Percentiles rank a stretch among this genome's conserved stretches.
Conservation (phyloP, 2,329 filamentous ascomycete species). For the Ophiostoma sp. region DNA sequence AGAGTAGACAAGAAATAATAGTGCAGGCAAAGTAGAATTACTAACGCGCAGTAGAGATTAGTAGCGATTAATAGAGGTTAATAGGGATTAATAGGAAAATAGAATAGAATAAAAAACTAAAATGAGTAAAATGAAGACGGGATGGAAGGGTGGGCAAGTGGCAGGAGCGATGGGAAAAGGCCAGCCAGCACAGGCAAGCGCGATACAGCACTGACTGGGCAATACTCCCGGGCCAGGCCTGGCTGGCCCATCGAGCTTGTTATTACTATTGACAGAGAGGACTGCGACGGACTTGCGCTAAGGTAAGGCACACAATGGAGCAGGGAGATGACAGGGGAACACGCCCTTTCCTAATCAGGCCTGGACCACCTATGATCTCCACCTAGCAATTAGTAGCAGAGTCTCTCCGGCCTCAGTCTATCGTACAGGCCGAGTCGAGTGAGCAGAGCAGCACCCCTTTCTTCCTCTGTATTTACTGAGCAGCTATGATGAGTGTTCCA, state of each 20-base stretch:
- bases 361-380: not conserved
- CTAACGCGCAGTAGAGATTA: not conserved
- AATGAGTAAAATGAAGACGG: not conserved
- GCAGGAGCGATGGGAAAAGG: not conserved
- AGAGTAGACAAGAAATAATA: not conserved
- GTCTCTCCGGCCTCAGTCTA: not conserved
- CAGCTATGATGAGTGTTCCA: not conserved
- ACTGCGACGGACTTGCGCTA: not conserved
- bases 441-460: not conserved
- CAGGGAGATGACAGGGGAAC: not conserved
- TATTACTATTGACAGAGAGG: not conserved
- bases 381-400: too few species aligned
- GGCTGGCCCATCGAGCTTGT: not conserved
- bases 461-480: not conserved
- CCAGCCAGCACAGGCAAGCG: not conserved
- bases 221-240: not conserved
- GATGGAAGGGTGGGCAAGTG: not conserved
- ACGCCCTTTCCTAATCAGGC: slow-evolving; percentile 7
- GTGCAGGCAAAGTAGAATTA: not conserved
- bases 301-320: slow-evolving; percentile 14
- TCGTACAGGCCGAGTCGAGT: not conserved
- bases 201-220: not conserved
- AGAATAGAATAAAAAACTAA: not conserved
- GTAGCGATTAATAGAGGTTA: not conserved
- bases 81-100: not conserved